Evolutionary conservation across 106 monocot genomes (phyloP).

Genomic region (Dendrobium nobile): DNA sequence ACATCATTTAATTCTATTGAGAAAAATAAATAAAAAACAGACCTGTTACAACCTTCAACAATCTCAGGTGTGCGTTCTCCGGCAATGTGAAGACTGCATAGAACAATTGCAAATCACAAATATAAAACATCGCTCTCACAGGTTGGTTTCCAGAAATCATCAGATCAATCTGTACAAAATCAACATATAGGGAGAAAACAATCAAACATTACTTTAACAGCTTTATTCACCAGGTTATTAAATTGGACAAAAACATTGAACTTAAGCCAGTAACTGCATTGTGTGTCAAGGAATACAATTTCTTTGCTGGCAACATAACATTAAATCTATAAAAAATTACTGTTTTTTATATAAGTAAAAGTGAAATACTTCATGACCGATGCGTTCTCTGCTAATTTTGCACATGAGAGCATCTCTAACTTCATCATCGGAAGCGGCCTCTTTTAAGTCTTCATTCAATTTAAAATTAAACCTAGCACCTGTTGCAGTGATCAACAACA

Average conservation of each 20-base stretch:
- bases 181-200: not conserved
- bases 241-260: not conserved
- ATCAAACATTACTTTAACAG: not conserved
- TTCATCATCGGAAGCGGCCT: constrained; percentile 76
- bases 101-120: constrained; percentile 74
- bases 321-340: not conserved
- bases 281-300: not conserved
- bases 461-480: constrained; percentile 89
- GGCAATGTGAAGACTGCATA: constrained; percentile 72
- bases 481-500: constrained; percentile 10
- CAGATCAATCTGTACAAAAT: constrained; percentile 59
- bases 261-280: not conserved
- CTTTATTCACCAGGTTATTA: not conserved
- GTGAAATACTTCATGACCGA: constrained; percentile 82
- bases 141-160: constrained; percentile 83
- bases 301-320: not conserved
- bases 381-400: constrained; percentile 96
- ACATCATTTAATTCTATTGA: not conserved
- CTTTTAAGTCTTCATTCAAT: constrained; percentile 70
- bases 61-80: constrained; percentile 37
- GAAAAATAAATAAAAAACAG: constrained; percentile 9
- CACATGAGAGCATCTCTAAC: constrained; percentile 65
- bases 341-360: not conserved
- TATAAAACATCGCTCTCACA: constrained; percentile 63
- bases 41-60: constrained; percentile 55